Conservation (phyloP, 768 basidiomycete species). For the Trametes sanguinea region DNA sequence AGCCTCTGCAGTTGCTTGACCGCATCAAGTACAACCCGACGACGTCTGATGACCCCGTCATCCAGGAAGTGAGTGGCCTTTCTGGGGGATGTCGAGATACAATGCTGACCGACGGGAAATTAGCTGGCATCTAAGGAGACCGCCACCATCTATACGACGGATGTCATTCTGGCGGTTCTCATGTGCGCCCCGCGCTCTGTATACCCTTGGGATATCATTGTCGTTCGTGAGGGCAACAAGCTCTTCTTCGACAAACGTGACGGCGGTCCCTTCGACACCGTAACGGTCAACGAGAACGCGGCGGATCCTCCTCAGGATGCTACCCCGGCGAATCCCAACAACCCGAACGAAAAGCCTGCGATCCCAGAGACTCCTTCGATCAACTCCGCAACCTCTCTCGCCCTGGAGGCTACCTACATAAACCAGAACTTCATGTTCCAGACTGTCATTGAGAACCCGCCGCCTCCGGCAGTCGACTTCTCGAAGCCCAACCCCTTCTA, state of each 20-base stretch:
- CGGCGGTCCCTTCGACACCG: slow-evolving; percentile 94
- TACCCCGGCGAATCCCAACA: slow-evolving; percentile 74
- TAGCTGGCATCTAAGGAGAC: slow-evolving; percentile 80
- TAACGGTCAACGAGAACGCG: slow-evolving; percentile 99
- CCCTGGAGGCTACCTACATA: slow-evolving; percentile 97
- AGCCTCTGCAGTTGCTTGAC: slow-evolving; percentile 88
- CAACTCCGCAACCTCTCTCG: slow-evolving; percentile 91
- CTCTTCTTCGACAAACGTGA: slow-evolving; percentile 97
- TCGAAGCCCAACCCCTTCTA: slow-evolving; percentile 95
- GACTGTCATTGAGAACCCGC: slow-evolving; percentile 73
- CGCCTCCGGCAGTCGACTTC: slow-evolving; percentile 69
- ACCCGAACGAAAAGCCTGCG: slow-evolving; percentile 64
- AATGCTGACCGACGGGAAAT: not conserved
- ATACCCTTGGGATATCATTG: slow-evolving; percentile 98
- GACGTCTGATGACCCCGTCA: slow-evolving; percentile 96
- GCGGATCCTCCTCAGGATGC: slow-evolving; percentile 90
- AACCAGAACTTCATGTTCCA: slow-evolving; percentile 99
- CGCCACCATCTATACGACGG: slow-evolving; percentile 91
- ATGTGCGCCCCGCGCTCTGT: slow-evolving; percentile 97
- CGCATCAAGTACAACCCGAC: slow-evolving; percentile 97
- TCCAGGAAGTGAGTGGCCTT: slow-evolving; percentile 67
- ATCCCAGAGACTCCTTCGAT: slow-evolving; percentile 77
- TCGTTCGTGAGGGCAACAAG: slow-evolving; percentile 89
- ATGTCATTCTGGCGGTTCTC: slow-evolving; percentile 90
- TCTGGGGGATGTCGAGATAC: not conserved